These are phyloP conservation scores for Fusarium udum DNA, from an alignment of 2,329 filamentous ascomycete genomes.

Conservation along the genomic window DNA sequence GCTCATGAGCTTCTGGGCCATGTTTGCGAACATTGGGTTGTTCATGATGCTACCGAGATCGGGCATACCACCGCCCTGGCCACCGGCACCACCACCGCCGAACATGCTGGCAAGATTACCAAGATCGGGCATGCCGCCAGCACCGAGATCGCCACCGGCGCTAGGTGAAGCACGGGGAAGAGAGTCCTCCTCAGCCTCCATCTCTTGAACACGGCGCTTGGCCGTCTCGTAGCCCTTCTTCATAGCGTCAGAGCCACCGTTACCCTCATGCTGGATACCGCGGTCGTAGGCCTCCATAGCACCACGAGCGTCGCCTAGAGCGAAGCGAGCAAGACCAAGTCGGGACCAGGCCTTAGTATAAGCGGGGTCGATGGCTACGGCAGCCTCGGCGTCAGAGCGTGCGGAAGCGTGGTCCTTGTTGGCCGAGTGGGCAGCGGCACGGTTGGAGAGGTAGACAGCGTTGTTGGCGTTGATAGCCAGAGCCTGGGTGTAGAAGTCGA, in stretches of 20 bases:
- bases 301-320: constrained; percentile 87
- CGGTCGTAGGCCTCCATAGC: constrained; percentile 94
- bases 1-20: constrained; percentile 97
- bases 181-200: constrained; percentile 61
- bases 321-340: constrained; percentile 89
- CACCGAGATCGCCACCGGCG: constrained; percentile 60
- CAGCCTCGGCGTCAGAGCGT: constrained; percentile 87
- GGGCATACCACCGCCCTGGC: constrained; percentile 81
- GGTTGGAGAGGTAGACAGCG: constrained; percentile 97
- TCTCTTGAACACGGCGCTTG: constrained; percentile 84
- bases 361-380: constrained; percentile 84
- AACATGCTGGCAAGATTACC: constrained; percentile 77
- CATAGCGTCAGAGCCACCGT: constrained; percentile 95
- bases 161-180: constrained; percentile 60
- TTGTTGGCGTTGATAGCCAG: constrained; percentile 83
- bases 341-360: constrained; percentile 99
- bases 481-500: constrained; percentile 88
- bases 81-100: constrained; percentile 66
- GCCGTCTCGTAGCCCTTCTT: constrained; percentile 96
- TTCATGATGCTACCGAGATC: constrained; percentile 89
- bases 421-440: constrained; percentile 91
- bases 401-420: constrained; percentile 85
- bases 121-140: constrained; percentile 72
- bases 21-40: constrained; percentile 97
- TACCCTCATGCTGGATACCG: constrained; percentile 94